These are phyloP conservation scores for Sphagnum magellanicum DNA, from an alignment of 228 moss, liverwort and hornwort species.

Conservation along the genomic window DNA sequence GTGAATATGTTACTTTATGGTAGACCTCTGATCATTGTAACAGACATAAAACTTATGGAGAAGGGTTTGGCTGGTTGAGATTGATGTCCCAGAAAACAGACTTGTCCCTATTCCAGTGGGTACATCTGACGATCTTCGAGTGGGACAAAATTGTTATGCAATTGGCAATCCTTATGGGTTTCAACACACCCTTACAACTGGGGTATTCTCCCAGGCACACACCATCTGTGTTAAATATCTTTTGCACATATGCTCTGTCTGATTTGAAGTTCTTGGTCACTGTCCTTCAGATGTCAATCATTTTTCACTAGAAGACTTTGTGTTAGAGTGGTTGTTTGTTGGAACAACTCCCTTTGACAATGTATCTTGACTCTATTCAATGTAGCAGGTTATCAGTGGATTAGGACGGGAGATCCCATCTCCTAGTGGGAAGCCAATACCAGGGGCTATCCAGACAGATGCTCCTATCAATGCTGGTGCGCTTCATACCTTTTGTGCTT, in stretches of 20 bases:
- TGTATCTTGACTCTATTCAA: too few species aligned
- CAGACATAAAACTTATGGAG: neutral
- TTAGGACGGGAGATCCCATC: conserved; percentile 61
- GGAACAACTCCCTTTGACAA: too few species aligned
- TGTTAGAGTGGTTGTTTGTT: too few species aligned
- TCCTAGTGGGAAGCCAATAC: conserved; percentile 49
- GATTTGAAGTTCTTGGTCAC: too few species aligned
- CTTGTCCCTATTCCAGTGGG: conserved; percentile 43
- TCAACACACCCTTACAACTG: conserved; percentile 57
- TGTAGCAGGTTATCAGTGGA: conserved; percentile 45
- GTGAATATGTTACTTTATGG: too few species aligned
- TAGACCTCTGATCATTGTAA: too few species aligned
- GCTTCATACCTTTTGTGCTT: conserved; percentile 1
- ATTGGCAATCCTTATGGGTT: conserved; percentile 63
- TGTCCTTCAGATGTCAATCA: too few species aligned
- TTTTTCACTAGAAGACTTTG: too few species aligned
- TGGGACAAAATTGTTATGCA: conserved; percentile 53
- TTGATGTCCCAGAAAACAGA: conserved; percentile 31
- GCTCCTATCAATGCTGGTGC: conserved; percentile 64
- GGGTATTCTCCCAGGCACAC: conserved; percentile 19
- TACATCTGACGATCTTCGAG: conserved; percentile 51
- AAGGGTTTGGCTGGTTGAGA: conserved; percentile 15
- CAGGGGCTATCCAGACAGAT: conserved; percentile 62
- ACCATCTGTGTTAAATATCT: too few species aligned
- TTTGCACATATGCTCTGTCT: neutral